phyloP scores from a whole-genome alignment of 192 early-diverging fungal species.

The Irineochytrium annulatum region DNA sequence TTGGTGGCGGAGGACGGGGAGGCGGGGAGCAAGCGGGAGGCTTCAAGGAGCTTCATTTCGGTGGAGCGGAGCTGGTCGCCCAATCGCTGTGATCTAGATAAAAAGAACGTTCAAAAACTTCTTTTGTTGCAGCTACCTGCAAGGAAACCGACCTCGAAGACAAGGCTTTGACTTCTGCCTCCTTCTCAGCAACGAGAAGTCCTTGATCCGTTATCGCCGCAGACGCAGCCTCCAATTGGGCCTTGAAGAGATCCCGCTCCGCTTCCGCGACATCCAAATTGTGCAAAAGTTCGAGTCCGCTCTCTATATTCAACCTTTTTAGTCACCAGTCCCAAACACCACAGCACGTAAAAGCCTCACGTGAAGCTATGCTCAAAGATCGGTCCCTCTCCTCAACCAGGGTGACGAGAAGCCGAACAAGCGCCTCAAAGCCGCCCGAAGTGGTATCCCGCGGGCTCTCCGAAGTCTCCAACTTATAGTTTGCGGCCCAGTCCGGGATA shows the following conservation, averaged over 20 bases:
- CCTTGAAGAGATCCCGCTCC: constrained; percentile 5
- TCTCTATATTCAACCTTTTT: not conserved
- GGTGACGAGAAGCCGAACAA: not conserved
- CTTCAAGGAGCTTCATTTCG: not conserved
- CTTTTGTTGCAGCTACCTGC: too few relatives aligned
- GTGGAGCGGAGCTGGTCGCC: not conserved
- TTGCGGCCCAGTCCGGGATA: not conserved
- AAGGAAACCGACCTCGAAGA: too few relatives aligned
- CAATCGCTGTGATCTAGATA: not conserved
- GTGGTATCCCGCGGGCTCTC: not conserved
- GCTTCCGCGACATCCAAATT: constrained; percentile 11
- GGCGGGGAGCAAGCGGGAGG: not conserved
- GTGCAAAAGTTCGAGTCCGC: constrained; percentile 13
- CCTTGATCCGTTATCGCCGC: not conserved
- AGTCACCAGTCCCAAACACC: not conserved
- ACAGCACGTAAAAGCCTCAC: not conserved
- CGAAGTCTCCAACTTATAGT: not conserved
- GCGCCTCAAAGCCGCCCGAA: not conserved
- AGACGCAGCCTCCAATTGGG: constrained; percentile 6
- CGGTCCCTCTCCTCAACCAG: constrained; percentile 11
- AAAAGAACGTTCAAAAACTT: too few relatives aligned
- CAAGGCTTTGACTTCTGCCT: constrained; percentile 6
- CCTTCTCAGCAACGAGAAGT: constrained; percentile 3
- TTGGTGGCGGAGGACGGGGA: not conserved
- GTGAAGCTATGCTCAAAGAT: constrained; percentile 11